Base-by-base conservation (phyloP, 2,329 filamentous ascomycete genomes). In the Pyrenophora tritici-repentis region DNA sequence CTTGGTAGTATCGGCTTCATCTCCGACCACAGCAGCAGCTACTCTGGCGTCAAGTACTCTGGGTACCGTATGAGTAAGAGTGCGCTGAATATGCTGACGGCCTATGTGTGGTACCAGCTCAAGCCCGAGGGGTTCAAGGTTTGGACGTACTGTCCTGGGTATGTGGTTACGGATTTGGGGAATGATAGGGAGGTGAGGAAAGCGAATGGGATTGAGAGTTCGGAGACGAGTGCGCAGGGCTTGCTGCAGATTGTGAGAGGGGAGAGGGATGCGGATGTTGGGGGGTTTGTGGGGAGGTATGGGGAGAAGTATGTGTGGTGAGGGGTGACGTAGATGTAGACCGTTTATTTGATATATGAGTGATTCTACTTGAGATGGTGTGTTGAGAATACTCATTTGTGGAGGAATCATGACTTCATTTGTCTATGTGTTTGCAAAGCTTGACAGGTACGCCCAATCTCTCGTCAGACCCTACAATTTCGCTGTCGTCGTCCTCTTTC, bases 101-200 rank as follows among this genome's bases (percentile, higher is more conserved):
- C 59, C 2, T 67, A 65, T 48, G 57, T 65, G 41, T 51, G 80
- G 66, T 81, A 70, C 24, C 81, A 70, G 17, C 55, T 63, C 17
- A 61, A 63, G 17, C 56, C 56, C 1, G 48, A 52, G 2, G 62
- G 63, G 1, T 57, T 55, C 47, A 72, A 71, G 47, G 49, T 70
- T 4, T 72, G 63, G 63, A 41, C 53, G 6, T 72, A 56, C 42
- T 71, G 67, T 33, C 70, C 68, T 4, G 70, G 70, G 1, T 72
- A 55, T 22, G 68, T 71, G 9, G 40, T 63, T 6, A 71, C 68
- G 9, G 56, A 71, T 41, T 33, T 72, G 13, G 57, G 44, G 1
- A 37, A 52, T 3, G 58, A 67, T 16, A 56, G 58, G 10, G 55
- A 72, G 41, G 26, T 29, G 8, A 59, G 63, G 16, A 46, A 51